Conservation (phyloP, 2,329 filamentous ascomycete genomes). For the Aspergillus sp. region DNA sequence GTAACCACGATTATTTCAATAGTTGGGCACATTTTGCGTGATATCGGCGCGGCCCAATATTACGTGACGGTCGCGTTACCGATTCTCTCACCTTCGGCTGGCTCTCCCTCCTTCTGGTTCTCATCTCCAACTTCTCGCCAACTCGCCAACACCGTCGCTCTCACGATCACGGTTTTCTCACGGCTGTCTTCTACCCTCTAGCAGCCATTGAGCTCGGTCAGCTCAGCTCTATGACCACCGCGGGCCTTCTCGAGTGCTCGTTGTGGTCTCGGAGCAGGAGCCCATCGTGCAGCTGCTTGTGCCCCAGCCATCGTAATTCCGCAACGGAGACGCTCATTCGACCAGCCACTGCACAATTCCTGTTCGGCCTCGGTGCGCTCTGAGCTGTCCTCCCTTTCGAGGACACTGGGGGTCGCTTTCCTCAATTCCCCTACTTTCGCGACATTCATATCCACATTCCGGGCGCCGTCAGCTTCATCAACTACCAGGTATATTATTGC, state of each 20-base stretch:
- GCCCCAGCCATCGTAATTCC: slow-evolving; percentile 44
- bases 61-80: slow-evolving; percentile 8
- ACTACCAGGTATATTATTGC: neutral
- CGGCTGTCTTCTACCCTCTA: slow-evolving; percentile 1
- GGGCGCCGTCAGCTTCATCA: slow-evolving; percentile 14
- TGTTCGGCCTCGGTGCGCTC: slow-evolving; percentile 12
- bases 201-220: slow-evolving; percentile 19
- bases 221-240: slow-evolving; percentile 22
- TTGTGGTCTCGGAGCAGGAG: slow-evolving; percentile 23
- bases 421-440: slow-evolving; percentile 10
- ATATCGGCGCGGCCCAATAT: slow-evolving; percentile 2
- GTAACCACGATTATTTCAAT: neutral
- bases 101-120: slow-evolving; percentile 1
- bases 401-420: slow-evolving; percentile 10
- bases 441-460: slow-evolving; percentile 27
- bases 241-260: slow-evolving; percentile 19
- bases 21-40: neutral
- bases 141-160: slow-evolving; percentile 8
- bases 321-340: slow-evolving; percentile 21
- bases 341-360: slow-evolving; percentile 32
- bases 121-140: slow-evolving; percentile 3
- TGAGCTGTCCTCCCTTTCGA: slow-evolving; percentile 12
- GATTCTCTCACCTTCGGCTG: neutral
- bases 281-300: slow-evolving; percentile 14
- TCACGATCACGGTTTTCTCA: slow-evolving; percentile 4